Percentiles rank a stretch among this genome's conserved stretches.
Evolutionary conservation across 192 early-diverging fungal species (phyloP).

Genomic region (Linnemannia hyalina): DNA sequence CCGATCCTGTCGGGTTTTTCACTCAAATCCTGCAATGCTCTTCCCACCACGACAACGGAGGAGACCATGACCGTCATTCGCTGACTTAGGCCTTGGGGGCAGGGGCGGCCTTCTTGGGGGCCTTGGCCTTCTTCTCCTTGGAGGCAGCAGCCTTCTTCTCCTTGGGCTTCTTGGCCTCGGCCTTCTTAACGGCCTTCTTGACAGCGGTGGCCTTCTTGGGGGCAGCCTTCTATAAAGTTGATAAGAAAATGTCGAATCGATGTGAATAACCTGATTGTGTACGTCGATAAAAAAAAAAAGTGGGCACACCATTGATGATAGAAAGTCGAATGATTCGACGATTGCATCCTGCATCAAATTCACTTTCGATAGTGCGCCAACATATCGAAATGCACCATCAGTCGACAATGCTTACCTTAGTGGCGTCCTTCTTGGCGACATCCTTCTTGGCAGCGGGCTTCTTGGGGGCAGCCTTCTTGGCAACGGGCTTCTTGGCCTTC

Average conservation of each 20-base stretch:
- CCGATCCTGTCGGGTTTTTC: background rate
- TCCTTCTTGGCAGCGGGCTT: slow-evolving; percentile 64
- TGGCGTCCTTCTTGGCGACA: slow-evolving; percentile 37
- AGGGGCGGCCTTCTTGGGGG: slow-evolving; percentile 34
- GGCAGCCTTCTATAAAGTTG: slow-evolving; percentile 27
- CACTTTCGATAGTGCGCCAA: background rate
- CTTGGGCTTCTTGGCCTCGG: slow-evolving; percentile 42
- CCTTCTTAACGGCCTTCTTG: slow-evolving; percentile 50
- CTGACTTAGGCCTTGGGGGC: slow-evolving; percentile 16
- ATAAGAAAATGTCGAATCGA: background rate
- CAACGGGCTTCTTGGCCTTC: slow-evolving; percentile 59
- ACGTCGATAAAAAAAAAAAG: background rate
- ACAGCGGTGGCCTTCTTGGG: slow-evolving; percentile 56
- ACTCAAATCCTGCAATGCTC: background rate
- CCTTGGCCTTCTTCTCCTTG: slow-evolving; percentile 61
- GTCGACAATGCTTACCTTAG: slow-evolving; percentile 21
- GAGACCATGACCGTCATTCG: background rate
- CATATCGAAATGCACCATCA: background rate
- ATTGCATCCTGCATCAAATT: background rate
- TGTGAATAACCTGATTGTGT: background rate
- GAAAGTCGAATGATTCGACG: background rate
- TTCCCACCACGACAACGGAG: background rate
- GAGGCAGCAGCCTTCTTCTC: slow-evolving; percentile 43
- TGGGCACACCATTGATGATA: background rate
- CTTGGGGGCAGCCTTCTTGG: slow-evolving; percentile 65